phyloP scores from a whole-genome alignment of 495 filamentous ascomycete species.

The Tetracladium marchalianum region DNA sequence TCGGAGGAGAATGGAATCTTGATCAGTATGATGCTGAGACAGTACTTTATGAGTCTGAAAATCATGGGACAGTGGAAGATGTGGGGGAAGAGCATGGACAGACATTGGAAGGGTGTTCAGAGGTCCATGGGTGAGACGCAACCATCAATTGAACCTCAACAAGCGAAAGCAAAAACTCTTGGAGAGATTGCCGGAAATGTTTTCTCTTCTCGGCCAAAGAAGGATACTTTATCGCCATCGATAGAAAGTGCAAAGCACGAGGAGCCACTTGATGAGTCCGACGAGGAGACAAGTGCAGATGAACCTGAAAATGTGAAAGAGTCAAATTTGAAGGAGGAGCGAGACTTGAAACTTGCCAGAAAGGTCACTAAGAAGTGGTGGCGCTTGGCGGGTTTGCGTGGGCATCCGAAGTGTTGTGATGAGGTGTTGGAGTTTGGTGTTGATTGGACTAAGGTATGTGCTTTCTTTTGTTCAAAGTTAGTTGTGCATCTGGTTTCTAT shows the following conservation, averaged over 20 bases:
- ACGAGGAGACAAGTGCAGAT: too few species aligned
- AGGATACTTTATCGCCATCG: slow-evolving; percentile 18
- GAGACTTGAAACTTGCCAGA: slow-evolving; percentile 40
- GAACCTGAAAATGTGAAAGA: too few species aligned
- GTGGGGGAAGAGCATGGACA: slow-evolving; percentile 43
- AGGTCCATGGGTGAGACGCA: slow-evolving; percentile 36
- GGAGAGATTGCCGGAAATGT: neutral
- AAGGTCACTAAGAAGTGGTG: slow-evolving; percentile 66
- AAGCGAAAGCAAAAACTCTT: slow-evolving; percentile 24
- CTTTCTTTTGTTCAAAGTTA: too few species aligned
- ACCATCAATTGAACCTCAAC: slow-evolving; percentile 1
- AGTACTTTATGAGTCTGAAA: slow-evolving; percentile 80
- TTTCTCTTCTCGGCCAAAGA: slow-evolving; percentile 13
- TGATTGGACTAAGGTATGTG: slow-evolving; percentile 53
- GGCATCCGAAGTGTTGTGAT: slow-evolving; percentile 30
- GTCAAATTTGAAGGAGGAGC: slow-evolving; percentile 18
- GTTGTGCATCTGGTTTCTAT: too few species aligned
- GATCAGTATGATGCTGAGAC: slow-evolving; percentile 73
- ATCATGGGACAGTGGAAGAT: slow-evolving; percentile 65
- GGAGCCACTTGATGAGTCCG: too few species aligned
- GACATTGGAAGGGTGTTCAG: slow-evolving; percentile 55
- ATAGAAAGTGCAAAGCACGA: too few species aligned
- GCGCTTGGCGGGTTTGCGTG: slow-evolving; percentile 46
- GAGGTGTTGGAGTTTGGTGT: slow-evolving; percentile 49
- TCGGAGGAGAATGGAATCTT: slow-evolving; percentile 78